Evolutionary conservation across 805 yeast species (phyloP).

Genomic region (Wickerhamiella allomyrinae): DNA sequence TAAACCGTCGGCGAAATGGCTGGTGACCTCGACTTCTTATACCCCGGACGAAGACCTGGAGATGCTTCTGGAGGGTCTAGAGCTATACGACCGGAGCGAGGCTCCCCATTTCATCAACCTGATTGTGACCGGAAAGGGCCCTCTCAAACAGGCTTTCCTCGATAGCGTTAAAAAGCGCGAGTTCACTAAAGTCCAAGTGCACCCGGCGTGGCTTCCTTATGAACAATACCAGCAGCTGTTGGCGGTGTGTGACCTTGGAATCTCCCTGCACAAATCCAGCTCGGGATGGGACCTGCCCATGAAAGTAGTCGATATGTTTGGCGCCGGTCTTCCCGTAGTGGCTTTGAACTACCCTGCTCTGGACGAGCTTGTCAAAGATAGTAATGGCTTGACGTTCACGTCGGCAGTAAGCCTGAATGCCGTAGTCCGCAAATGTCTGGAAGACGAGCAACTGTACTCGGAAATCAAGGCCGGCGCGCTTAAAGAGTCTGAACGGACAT

Average conservation of each 20-base stretch:
- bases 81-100: conserved; percentile 34
- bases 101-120: conserved; percentile 36
- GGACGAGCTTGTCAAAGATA: conserved; percentile 55
- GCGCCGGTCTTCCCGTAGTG: conserved; percentile 86
- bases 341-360: conserved; percentile 66
- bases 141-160: conserved; percentile 44
- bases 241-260: conserved; percentile 69
- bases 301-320: conserved; percentile 94
- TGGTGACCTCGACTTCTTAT: conserved; percentile 82
- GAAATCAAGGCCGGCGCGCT: conserved; percentile 54
- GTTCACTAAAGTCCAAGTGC: conserved; percentile 39
- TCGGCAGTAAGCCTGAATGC: conserved; percentile 33
- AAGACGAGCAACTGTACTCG: conserved; percentile 21
- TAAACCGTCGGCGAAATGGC: conserved; percentile 47
- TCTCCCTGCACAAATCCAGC: conserved; percentile 81
- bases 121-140: conserved; percentile 96
- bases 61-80: conserved; percentile 54
- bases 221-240: conserved; percentile 70
- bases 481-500: conserved; percentile 48
- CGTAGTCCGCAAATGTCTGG: conserved; percentile 25
- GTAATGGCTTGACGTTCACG: conserved; percentile 52
- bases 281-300: conserved; percentile 92
- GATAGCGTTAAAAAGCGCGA: conserved; percentile 31
- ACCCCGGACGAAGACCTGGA: conserved; percentile 89
- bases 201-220: conserved; percentile 59